phyloP scores from a whole-genome alignment of 768 basidiomycete species.

The Goffeauzyma gilvescens region DNA sequence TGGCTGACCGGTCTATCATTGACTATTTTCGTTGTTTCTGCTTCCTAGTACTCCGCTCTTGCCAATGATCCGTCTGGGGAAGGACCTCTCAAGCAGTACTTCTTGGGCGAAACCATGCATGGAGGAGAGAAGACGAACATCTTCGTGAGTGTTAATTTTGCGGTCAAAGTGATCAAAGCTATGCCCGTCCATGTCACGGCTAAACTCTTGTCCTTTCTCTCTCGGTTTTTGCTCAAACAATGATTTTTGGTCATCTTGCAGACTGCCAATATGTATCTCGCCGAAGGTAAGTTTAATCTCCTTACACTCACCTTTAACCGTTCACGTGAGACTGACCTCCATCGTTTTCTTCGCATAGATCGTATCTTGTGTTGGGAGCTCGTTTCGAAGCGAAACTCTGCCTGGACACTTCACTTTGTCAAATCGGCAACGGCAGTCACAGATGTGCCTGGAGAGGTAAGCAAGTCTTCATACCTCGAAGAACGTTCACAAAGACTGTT shows the following conservation, averaged over 20 bases:
- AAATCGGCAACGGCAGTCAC: conserved; percentile 83
- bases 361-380: conserved; percentile 87
- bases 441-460: conserved; percentile 75
- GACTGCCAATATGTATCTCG: conserved; percentile 45
- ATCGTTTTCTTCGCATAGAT: too few species aligned
- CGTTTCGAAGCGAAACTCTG: conserved; percentile 73
- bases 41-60: conserved; percentile 49
- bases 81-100: conserved; percentile 86
- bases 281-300: conserved; percentile 43
- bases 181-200: too few species aligned
- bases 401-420: conserved; percentile 91
- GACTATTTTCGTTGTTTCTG: conserved; percentile 4
- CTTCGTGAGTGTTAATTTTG: conserved; percentile 31
- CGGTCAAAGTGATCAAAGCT: too few species aligned
- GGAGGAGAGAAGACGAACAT: conserved; percentile 31
- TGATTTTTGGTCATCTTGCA: too few species aligned
- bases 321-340: too few species aligned
- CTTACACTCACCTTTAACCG: background rate
- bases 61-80: conserved; percentile 67
- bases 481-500: background rate
- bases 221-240: too few species aligned
- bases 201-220: too few species aligned
- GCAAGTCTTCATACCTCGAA: conserved; percentile 12
- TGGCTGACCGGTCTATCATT: background rate
- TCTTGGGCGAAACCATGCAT: conserved; percentile 81